Evolutionary conservation across 2,329 filamentous ascomycete genomes (phyloP), one percentile per base, ranked within the genome.

Genomic region (Ophiostoma perfectum): DNA sequence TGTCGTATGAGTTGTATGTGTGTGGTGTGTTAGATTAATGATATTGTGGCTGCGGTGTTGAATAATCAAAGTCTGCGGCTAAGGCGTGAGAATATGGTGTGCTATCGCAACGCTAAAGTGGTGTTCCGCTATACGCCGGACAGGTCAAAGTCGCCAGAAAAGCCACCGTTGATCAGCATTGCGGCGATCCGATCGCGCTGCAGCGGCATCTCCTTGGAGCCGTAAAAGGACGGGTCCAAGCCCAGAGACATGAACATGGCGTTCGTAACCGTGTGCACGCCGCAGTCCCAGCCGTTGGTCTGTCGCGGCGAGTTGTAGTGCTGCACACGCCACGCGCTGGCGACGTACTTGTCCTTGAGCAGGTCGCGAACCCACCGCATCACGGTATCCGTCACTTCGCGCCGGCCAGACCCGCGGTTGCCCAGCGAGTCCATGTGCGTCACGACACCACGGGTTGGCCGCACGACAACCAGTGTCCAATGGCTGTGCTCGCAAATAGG

Each of bases 241-340:
- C 84, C 84, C 44, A 87, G 74, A 0, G 83, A 80, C 47, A 87
- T 73, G 68, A 87, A 90, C 64, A 92, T 83, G 16, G 85, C 88
- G 74, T 93, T 94, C 18, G 90, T 85, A 72, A 91, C 86, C 14
- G 88, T 86, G 75, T 92, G 91, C 3, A 92, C 85, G n/a, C 91
- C 91, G 72, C 91, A 93, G 75, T 93, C 91, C 74, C 84, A 86
- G 1, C 83, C 83, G 74, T 93, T 93, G 39, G 78, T 81, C 76
- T 93, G 90, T 2, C 71, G 73, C 0, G 85, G 82, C 47, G 84
- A 85, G 16, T 77, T 76, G 62, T 83, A 80, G n/a, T 78, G 75
- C 7, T 84, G 78, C 1, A 81, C 78, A 38, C 76, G 80, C 90
- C 90, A 93, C 11, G 16, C 42, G 38, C 47, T 62, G 1, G 78